A percentile compares a stretch with the other conserved stretches of the same genome.
Evolutionary conservation across 345 rosid genomes (phyloP).

Genomic region (Orychophragmus violaceus): DNA sequence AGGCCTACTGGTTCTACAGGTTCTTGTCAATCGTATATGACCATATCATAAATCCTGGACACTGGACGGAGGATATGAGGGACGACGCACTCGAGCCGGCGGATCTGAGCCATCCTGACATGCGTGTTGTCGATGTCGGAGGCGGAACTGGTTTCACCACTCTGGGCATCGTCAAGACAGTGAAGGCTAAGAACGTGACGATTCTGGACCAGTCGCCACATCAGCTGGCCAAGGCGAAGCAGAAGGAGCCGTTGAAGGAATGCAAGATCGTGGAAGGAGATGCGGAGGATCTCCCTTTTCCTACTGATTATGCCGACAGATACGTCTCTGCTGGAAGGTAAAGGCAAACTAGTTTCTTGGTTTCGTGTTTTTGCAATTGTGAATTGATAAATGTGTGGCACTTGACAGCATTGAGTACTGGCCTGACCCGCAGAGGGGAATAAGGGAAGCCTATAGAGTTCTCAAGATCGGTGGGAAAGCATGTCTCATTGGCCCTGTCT

Average conservation of each 20-base stretch:
- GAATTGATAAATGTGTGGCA: neutral
- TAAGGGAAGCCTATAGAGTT: constrained; percentile 93
- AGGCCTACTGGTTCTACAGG: constrained; percentile 98
- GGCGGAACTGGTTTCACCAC: constrained; percentile 99
- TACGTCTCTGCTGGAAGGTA: constrained; percentile 98
- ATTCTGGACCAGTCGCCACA: constrained; percentile 98
- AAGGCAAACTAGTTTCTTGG: neutral
- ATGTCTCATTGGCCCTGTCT: constrained; percentile 89
- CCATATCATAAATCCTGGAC: constrained; percentile 85
- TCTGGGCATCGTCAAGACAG: constrained; percentile 88
- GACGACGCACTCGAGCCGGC: constrained; percentile 98
- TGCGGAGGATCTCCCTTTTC: constrained; percentile 90
- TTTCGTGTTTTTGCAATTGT: neutral
- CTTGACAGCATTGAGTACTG: constrained; percentile 89
- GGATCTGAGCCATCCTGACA: constrained; percentile 58
- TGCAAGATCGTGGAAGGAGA: constrained; percentile 92
- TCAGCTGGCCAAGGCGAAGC: constrained; percentile 94
- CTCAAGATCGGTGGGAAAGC: constrained; percentile 91
- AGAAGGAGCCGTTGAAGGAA: constrained; percentile 91
- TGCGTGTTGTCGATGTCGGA: constrained; percentile 96
- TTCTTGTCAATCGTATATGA: constrained; percentile 92
- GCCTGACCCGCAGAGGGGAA: constrained; percentile 99
- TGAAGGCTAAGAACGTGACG: constrained; percentile 91
- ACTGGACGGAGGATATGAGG: constrained; percentile 98
- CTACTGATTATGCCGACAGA: constrained; percentile 88